Base-by-base conservation (phyloP, 768 basidiomycete genomes). In the Podaxis sp. region DNA sequence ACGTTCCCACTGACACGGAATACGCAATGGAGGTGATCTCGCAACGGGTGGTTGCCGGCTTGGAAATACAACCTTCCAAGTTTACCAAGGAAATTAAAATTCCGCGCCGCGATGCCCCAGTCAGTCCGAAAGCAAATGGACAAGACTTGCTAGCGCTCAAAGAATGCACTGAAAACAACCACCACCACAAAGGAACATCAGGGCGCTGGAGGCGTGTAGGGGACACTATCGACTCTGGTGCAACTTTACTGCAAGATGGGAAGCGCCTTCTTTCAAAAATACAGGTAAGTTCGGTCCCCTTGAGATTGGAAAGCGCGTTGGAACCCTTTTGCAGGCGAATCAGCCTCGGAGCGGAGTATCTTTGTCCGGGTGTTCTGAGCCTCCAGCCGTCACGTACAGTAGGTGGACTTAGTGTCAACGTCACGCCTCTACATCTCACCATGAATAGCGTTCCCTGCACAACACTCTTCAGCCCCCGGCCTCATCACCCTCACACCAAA, bases 11-110 rank as follows among this genome's bases (percentile, higher is more conserved):
- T 3, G 87, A 90, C 64, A 79, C 83, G 3, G 86, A 89, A 51
- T 85, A 86, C 65, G 87, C 88, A 1, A 88, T 89, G 83, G 79
- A 86, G 38, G 68, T 89, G 10, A 88, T 89, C 16, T 79, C 86
- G 3, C 76, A 79, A 59, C 82, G 88, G 6, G 76, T 88, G 3
- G 78, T 82, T 36, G 72, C 77, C 18, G 87, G 87, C 5, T 73
- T 86, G 52, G 75, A 78, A 25, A 68, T 87, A 37, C 73, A 68
- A 21, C 75, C 80, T 4, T 64, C 72, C 37, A 71, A 62, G 50
- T 32, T 60, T 11, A 40, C 40, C 25, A 66, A 61, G 35, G 50
- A 38, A 21, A 18, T 16, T 3, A 40, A 21, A 40, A 3, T 9
- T n/a, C 27, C 53, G n/a, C 13, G 14, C 9, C 14, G 38, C 7